Conservation (phyloP, 2,329 filamentous ascomycete genomes). For the Fusarium nelsonii region DNA sequence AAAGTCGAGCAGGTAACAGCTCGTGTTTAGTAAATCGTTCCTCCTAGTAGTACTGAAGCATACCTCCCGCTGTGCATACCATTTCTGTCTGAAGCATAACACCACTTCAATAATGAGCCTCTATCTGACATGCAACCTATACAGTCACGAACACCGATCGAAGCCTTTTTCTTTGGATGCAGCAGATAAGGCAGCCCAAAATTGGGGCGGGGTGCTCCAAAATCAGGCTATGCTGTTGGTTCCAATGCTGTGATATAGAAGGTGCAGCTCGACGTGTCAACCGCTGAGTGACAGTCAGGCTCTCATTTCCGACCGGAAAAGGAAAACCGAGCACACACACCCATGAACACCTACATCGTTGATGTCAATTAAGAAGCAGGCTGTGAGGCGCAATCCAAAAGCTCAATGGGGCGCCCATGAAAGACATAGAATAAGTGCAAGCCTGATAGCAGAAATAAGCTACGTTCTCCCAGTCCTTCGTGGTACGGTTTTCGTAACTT, state of each 20-base stretch:
- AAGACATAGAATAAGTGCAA: not conserved
- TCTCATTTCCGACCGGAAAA: not conserved
- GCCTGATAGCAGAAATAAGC: not conserved
- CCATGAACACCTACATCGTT: fast-evolving
- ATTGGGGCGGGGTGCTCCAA: constrained; percentile 8
- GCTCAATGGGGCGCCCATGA: not conserved
- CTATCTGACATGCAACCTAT: not conserved
- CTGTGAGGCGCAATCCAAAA: not conserved
- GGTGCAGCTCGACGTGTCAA: constrained; percentile 20
- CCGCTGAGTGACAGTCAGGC: not conserved
- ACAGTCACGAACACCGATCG: fast-evolving
- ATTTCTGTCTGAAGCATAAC: not conserved
- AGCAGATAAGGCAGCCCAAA: not conserved
- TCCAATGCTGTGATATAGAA: not conserved
- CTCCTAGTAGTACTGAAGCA: not conserved
- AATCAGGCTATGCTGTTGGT: constrained; percentile 19
- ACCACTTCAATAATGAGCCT: not conserved
- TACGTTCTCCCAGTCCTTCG: too few species aligned
- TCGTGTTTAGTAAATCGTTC: too few species aligned
- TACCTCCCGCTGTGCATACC: constrained; percentile 14
- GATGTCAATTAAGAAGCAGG: not conserved
- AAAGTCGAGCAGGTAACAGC: too few species aligned
- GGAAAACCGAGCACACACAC: constrained; percentile 16
- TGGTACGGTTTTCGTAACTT: too few species aligned
- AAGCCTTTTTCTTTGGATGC: fast-evolving